These are phyloP conservation scores for Retiboletus flavoniger DNA, from an alignment of 1,284 basidiomycete species.

Conservation along the genomic window DNA sequence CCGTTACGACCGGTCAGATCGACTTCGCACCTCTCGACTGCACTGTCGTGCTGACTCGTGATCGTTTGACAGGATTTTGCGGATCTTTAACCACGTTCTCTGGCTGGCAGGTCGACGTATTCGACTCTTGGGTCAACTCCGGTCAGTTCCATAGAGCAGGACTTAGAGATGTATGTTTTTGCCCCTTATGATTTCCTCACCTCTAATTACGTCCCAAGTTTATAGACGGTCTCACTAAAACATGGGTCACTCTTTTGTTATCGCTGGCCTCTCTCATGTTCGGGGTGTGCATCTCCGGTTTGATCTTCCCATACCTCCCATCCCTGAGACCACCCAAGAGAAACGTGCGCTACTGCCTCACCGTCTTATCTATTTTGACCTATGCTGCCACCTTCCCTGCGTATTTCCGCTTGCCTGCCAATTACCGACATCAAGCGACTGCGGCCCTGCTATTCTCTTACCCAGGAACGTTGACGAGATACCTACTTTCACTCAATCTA, in stretches of 20 bases:
- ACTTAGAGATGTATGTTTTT: constrained; percentile 71
- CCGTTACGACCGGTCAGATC: constrained; percentile 76
- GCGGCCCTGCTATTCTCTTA: constrained; percentile 90
- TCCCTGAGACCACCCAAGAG: constrained; percentile 40
- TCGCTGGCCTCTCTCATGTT: constrained; percentile 65
- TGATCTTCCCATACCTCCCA: constrained; percentile 43
- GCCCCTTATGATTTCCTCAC: background rate
- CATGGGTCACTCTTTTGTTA: constrained; percentile 75
- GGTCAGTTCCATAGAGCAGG: constrained; percentile 59
- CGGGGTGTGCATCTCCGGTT: constrained; percentile 54
- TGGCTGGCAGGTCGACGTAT: constrained; percentile 89
- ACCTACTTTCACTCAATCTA: constrained; percentile 69
- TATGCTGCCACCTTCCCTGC: constrained; percentile 72
- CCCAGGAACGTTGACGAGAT: constrained; percentile 86
- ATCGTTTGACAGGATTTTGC: constrained; percentile 72
- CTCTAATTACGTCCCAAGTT: constrained; percentile 49
- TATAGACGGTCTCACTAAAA: constrained; percentile 82
- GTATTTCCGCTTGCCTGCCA: constrained; percentile 72
- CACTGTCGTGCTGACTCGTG: constrained; percentile 4
- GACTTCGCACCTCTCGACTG: background rate
- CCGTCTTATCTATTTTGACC: constrained; percentile 49
- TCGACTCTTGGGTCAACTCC: constrained; percentile 82
- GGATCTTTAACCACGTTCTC: constrained; percentile 97
- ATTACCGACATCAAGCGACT: constrained; percentile 77
- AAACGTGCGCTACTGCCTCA: constrained; percentile 45